These are phyloP conservation scores for Clonostachys byssicola DNA, from an alignment of 2,329 filamentous ascomycete genomes.

Conservation along the genomic window DNA sequence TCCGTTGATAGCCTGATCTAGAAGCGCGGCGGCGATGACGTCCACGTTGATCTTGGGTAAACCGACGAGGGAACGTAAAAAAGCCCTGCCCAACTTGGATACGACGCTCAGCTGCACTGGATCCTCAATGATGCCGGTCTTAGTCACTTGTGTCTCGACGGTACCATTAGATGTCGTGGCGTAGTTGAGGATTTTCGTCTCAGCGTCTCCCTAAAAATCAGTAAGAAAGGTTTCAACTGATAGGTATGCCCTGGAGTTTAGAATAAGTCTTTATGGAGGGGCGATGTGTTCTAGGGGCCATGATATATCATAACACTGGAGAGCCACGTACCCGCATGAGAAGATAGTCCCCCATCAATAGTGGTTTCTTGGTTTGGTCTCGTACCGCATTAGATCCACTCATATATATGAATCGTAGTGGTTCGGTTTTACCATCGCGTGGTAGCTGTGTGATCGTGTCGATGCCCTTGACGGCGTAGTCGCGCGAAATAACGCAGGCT, in stretches of 20 bases:
- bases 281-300: conserved; percentile 16
- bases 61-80: conserved; percentile 9
- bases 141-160: conserved; percentile 31
- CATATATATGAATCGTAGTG: conserved; percentile 38
- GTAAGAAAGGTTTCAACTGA: conserved; percentile 18
- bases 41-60: conserved; percentile 25
- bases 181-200: conserved; percentile 31
- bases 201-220: conserved; percentile 35
- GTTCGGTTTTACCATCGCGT: conserved; percentile 10
- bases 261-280: too few relatives aligned
- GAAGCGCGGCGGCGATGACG: conserved; percentile 33
- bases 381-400: conserved; percentile 33
- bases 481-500: conserved; percentile 31
- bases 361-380: conserved; percentile 28
- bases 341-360: conserved; percentile 27
- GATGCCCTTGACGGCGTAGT: conserved; percentile 20
- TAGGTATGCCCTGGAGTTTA: too few relatives aligned
- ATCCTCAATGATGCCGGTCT: conserved; percentile 33
- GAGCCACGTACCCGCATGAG: conserved; percentile 33
- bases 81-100: background rate
- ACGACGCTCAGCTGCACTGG: too few relatives aligned
- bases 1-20: conserved; percentile 37
- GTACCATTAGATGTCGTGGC: conserved; percentile 15
- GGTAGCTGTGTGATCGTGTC: conserved; percentile 22
- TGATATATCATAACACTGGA: conserved; percentile 12